A percentile compares a stretch with the other conserved stretches of the same genome.
Conservation (phyloP, 352 stramenopile genomes). For the Pythium vanterpoolii region DNA sequence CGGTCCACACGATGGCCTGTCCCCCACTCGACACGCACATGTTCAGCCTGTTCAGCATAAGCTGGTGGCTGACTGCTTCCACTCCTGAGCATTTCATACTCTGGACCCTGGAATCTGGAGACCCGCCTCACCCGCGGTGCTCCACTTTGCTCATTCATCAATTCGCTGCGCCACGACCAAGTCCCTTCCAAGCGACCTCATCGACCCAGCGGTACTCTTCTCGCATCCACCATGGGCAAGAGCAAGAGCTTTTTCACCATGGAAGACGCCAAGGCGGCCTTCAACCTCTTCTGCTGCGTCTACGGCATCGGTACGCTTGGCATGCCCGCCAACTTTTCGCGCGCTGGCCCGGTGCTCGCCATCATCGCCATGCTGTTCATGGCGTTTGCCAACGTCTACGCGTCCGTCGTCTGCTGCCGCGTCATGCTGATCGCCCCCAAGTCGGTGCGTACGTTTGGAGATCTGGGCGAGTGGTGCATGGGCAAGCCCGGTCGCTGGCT, state of each 20-base stretch:
- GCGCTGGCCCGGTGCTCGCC: conserved; percentile 40
- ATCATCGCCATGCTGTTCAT: conserved; percentile 58
- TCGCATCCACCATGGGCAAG: conserved; percentile 5
- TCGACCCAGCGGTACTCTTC: too few relatives aligned
- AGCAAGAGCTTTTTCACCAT: conserved; percentile 37
- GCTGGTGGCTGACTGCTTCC: too few relatives aligned
- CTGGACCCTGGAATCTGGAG: too few relatives aligned
- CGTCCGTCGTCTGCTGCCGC: conserved; percentile 49
- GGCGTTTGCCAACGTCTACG: conserved; percentile 60
- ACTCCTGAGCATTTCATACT: too few relatives aligned
- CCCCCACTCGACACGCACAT: too few relatives aligned
- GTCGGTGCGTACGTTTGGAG: conserved; percentile 50
- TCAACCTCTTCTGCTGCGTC: conserved; percentile 61
- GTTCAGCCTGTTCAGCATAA: too few relatives aligned
- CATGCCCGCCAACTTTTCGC: conserved; percentile 64
- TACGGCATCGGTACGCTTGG: conserved; percentile 64
- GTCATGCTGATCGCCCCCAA: conserved; percentile 47
- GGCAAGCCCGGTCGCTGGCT: conserved; percentile 48
- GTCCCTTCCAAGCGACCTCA: too few relatives aligned
- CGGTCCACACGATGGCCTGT: too few relatives aligned
- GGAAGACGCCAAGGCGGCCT: conserved; percentile 50
- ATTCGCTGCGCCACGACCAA: too few relatives aligned
- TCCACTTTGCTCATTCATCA: too few relatives aligned
- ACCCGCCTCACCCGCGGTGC: too few relatives aligned
- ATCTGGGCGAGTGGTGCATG: conserved; percentile 58